Base-by-base conservation (phyloP, 352 stramenopile genomes). In the Peronospora belbahrii region DNA sequence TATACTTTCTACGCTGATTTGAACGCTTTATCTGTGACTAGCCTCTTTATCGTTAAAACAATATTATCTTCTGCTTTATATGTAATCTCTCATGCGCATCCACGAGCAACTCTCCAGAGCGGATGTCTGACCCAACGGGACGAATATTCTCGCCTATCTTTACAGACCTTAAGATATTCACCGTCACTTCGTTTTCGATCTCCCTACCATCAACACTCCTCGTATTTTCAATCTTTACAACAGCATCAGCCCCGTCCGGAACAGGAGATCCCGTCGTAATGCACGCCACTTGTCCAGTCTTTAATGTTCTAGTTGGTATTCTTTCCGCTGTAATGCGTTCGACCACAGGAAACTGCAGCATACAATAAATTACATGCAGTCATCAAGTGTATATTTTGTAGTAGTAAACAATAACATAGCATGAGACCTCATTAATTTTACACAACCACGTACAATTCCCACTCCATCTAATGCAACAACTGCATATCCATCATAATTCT, bases 401-500 rank as follows among this genome's bases (percentile, higher is more conserved):
- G 11, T n/a, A 18, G 4, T 18, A 34, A 34, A 17, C 13, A 34
- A 6, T 9, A 1, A 14, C 27, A 8, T 13, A n/a, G n/a, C n/a
- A n/a, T n/a, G n/a, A n/a, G n/a, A n/a, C n/a, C n/a, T n/a, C n/a
- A n/a, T n/a, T n/a, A n/a, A 2, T 31, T 31, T 27, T 27, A 27
- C 23, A 28, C 9, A 18, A 11, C 2, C 23, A 38, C 53, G 17
- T 53, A 86, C 77, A 40, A 70, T 68, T 23, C 85, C 85, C 15
- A 75, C 63, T 43, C 82, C 82, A 28, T 95, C 80, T 6, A 75
- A 70, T n/a, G 84, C 77, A 1, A 94, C 62, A 0, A 98, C 85
- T 5, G 94, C 95, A 65, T 98, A 99, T 22, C 96, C 96, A 69
- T 99, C 94, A 98, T 98, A 38, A 98, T 97, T 32, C 89, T 97